Conservation (phyloP, 164 flowering plant species). For the Piper longum region DNA sequence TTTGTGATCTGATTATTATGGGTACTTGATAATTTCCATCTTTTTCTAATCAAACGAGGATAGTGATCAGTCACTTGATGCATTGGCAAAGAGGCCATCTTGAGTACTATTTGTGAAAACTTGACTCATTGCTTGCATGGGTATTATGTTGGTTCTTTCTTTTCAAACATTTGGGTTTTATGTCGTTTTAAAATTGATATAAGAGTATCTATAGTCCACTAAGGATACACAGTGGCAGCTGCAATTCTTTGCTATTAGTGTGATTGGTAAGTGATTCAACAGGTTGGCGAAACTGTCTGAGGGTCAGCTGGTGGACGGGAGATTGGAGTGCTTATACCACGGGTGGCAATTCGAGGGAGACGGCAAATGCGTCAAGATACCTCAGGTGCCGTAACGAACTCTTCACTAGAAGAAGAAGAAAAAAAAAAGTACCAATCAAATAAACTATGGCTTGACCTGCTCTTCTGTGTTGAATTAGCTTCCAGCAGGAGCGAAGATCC, state of each 20-base stretch:
- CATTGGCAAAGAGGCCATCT: too few species aligned
- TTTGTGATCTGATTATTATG: too few species aligned
- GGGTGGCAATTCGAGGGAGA: conserved; percentile 87
- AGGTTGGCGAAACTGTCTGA: conserved; percentile 92
- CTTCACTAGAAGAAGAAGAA: neutral
- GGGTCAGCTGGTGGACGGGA: conserved; percentile 86
- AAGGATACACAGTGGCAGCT: neutral
- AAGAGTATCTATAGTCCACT: too few species aligned
- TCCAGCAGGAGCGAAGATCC: conserved; percentile 68
- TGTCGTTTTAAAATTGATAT: too few species aligned
- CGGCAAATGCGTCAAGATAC: conserved; percentile 85
- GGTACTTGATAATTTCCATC: too few species aligned
- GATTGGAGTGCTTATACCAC: conserved; percentile 87
- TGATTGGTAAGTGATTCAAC: neutral
- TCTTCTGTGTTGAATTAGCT: conserved; percentile 30
- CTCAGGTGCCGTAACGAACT: conserved; percentile 43
- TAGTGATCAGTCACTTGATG: too few species aligned
- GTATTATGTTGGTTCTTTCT: too few species aligned
- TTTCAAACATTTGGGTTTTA: too few species aligned
- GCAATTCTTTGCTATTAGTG: too few species aligned
- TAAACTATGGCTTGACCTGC: neutral
- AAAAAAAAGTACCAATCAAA: neutral
- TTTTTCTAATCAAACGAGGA: too few species aligned
- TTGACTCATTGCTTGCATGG: too few species aligned
- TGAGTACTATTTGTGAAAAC: too few species aligned